Evolutionary conservation across 495 filamentous ascomycete genomes (phyloP).

Genomic region (Monascus purpureus): DNA sequence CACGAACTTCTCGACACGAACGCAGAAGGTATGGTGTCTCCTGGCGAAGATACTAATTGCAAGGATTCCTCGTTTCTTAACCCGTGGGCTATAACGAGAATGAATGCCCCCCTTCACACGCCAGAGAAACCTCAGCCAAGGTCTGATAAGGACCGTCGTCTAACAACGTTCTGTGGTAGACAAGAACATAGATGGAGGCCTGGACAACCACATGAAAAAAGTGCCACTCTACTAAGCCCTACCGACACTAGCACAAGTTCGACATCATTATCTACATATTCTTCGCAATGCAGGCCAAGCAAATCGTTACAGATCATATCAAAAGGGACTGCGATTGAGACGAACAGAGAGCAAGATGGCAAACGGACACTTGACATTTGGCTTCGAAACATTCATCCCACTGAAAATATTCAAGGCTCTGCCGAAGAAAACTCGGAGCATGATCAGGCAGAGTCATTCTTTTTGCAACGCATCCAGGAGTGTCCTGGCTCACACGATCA

Average conservation of each 20-base stretch:
- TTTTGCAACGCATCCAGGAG: too few species aligned
- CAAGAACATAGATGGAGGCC: too few species aligned
- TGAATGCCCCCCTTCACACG: conserved; percentile 11
- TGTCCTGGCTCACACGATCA: too few species aligned
- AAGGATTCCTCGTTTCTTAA: conserved; percentile 7
- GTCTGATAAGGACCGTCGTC: not conserved
- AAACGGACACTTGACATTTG: too few species aligned
- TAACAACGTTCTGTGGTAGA: too few species aligned
- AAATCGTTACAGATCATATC: too few species aligned
- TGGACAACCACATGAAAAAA: not conserved
- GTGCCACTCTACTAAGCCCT: not conserved
- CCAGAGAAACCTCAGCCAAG: conserved; percentile 1
- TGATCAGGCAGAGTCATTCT: too few species aligned
- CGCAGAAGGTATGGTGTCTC: not conserved
- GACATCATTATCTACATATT: conserved; percentile 1
- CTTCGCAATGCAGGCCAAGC: not conserved
- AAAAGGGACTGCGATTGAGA: too few species aligned
- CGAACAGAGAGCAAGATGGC: too few species aligned
- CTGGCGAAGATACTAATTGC: not conserved
- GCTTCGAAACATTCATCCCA: too few species aligned
- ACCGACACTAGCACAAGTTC: not conserved
- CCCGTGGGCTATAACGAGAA: conserved; percentile 19
- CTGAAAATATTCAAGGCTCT: too few species aligned
- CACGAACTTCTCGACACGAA: not conserved
- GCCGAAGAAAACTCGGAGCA: too few species aligned